Percentiles rank a stretch among this genome's conserved stretches.
Evolutionary conservation across 495 filamentous ascomycete genomes (phyloP).

Genomic region (Neurospora tetrasperma): DNA sequence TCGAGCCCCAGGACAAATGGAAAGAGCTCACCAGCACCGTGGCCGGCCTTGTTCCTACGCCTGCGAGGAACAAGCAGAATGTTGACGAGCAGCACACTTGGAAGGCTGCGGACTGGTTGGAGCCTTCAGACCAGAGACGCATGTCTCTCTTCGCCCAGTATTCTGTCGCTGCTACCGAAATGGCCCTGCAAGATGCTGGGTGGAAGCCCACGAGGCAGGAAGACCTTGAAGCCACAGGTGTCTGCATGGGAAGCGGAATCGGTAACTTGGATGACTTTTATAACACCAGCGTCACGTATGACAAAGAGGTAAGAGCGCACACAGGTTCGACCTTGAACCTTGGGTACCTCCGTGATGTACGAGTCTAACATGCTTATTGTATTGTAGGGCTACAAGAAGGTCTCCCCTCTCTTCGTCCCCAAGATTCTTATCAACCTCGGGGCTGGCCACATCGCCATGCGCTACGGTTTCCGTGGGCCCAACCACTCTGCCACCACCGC

Average conservation of each 20-base stretch:
- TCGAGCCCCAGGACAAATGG: slow-evolving; percentile 44
- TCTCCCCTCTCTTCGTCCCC: slow-evolving; percentile 87
- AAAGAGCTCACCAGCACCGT: slow-evolving; percentile 68
- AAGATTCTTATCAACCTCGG: slow-evolving; percentile 88
- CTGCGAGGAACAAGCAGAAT: background rate
- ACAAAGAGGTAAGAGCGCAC: slow-evolving; percentile 49
- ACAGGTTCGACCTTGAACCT: background rate
- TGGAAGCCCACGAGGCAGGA: slow-evolving; percentile 58
- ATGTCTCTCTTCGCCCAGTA: slow-evolving; percentile 93
- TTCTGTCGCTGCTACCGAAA: slow-evolving; percentile 75
- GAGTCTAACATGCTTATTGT: background rate
- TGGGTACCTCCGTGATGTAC: background rate
- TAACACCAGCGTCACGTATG: slow-evolving; percentile 65
- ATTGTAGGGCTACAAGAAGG: slow-evolving; percentile 72
- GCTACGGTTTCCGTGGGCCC: slow-evolving; percentile 79
- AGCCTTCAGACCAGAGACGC: slow-evolving; percentile 57
- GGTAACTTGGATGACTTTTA: slow-evolving; percentile 88
- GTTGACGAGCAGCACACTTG: slow-evolving; percentile 34
- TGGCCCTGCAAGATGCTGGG: slow-evolving; percentile 74
- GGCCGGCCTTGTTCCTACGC: slow-evolving; percentile 64
- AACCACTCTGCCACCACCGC: slow-evolving; percentile 89
- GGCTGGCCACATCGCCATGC: slow-evolving; percentile 90
- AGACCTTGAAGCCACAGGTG: slow-evolving; percentile 66
- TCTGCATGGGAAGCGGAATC: slow-evolving; percentile 93
- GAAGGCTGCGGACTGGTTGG: slow-evolving; percentile 71